Conservation (phyloP, 2,329 filamentous ascomycete genomes). For the Alternaria ethzedia region DNA sequence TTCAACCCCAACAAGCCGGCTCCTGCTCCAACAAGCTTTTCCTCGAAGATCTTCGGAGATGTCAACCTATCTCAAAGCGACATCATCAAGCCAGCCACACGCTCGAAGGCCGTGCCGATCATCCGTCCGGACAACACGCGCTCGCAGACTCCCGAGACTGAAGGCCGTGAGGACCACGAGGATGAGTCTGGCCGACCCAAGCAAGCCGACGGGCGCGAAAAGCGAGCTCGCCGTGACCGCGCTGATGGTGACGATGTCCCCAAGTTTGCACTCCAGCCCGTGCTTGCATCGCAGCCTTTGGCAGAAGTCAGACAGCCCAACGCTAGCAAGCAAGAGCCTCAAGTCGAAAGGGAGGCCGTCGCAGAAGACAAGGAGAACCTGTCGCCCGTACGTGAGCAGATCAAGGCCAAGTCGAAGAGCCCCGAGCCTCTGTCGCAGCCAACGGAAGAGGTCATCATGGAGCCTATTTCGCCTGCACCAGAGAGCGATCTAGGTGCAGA, state of each 20-base stretch:
- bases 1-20: slow-evolving; percentile 30
- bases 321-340: slow-evolving; percentile 25
- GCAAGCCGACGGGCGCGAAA: slow-evolving; percentile 72
- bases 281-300: slow-evolving; percentile 48
- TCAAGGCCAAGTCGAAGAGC: slow-evolving; percentile 33
- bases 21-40: slow-evolving; percentile 35
- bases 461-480: slow-evolving; percentile 14
- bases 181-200: slow-evolving; percentile 67
- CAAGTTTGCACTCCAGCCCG: slow-evolving; percentile 66
- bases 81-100: slow-evolving; percentile 69
- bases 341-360: slow-evolving; percentile 28
- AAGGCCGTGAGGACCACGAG: slow-evolving; percentile 49
- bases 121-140: slow-evolving; percentile 63
- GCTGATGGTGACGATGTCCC: slow-evolving; percentile 76
- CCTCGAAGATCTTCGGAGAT: slow-evolving; percentile 46
- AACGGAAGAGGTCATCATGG: slow-evolving; percentile 10
- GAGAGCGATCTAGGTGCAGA: slow-evolving; percentile 18
- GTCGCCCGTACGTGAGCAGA: slow-evolving; percentile 34
- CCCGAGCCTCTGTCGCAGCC: slow-evolving; percentile 30
- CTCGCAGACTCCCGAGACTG: slow-evolving; percentile 52
- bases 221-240: slow-evolving; percentile 71
- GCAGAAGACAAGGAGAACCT: slow-evolving; percentile 48
- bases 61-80: slow-evolving; percentile 65
- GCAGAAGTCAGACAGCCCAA: slow-evolving; percentile 36
- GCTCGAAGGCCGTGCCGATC: slow-evolving; percentile 85